Base-by-base conservation (phyloP, 1,284 basidiomycete species). In the Pseudozyma flocculosa region DNA sequence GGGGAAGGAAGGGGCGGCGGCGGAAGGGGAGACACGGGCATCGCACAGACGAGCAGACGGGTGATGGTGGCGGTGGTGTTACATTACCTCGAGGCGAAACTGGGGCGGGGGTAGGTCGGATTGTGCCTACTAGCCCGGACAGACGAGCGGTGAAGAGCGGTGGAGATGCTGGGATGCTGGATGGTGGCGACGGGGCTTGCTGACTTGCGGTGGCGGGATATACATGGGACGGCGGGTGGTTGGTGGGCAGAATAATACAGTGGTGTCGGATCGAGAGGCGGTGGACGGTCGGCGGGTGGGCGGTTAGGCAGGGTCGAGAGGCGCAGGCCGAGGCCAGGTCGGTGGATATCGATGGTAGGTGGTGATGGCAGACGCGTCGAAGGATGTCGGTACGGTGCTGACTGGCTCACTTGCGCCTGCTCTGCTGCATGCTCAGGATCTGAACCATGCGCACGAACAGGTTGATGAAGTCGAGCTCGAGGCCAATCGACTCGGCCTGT, bases 401-500 rank as follows among this genome's bases (percentile, higher is more conserved):
- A n/a, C n/a, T n/a, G n/a, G n/a, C n/a, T 61, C 57, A 73, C 54
- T 69, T 69, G 53, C 70, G 69, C 40, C 71, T 61, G 57, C 60
- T 73, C 50, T 80, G 75, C 70, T 80, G 79, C 73, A 80, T 79
- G 44, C 84, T 80, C n/a, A 92, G 83, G 54, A 92, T 87, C 70
- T 90, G 88, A 2, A 90, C 89, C 17, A 92, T 82, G 32, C 90
- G 87, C 61, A 91, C 84, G 52, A 80, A 80, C 42, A 80, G 72
- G 73, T 80, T 92, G 77, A 94, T 86, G 83, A 91, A 88, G 75
- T 92, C 89, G 50, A 94, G 83, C 75, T 92, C 87, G 42, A 92
- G 82, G 45, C 85, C 82, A 50, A 80, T 78, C 11, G 88, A 85
- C 80, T 93, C 90, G 55, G 83, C 85, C n/a, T n/a, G n/a, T n/a